Percentiles rank a stretch among this genome's conserved stretches.
These are phyloP conservation scores for Paecilomyces sp. DNA, from an alignment of 2,329 filamentous ascomycete species.

Conservation along the genomic window DNA sequence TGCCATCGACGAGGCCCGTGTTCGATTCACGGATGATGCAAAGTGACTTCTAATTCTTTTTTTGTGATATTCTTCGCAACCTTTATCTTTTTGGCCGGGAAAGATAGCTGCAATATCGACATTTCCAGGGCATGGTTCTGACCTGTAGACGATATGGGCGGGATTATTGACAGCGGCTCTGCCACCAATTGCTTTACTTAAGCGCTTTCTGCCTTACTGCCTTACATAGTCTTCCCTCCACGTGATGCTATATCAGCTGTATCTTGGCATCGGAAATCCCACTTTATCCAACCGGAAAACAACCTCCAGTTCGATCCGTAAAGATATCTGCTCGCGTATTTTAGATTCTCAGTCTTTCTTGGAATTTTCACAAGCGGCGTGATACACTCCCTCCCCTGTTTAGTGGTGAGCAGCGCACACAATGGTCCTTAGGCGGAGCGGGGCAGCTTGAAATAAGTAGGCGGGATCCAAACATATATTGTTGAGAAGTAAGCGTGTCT, in stretches of 20 bases:
- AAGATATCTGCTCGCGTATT: not conserved
- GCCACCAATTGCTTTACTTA: not conserved
- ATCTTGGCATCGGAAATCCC: not conserved
- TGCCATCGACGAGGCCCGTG: constrained; percentile 41
- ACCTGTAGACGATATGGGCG: no score
- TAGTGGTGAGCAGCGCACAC: not conserved
- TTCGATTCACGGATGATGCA: constrained; percentile 43
- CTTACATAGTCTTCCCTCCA: not conserved
- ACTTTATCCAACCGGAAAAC: not conserved
- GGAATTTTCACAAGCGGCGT: not conserved
- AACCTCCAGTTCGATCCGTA: not conserved
- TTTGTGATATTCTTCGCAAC: not conserved
- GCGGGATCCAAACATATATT: not conserved
- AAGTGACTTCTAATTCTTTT: not conserved
- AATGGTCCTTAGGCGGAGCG: not conserved
- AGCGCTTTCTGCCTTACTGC: not conserved
- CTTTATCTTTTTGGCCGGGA: not conserved
- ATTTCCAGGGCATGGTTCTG: no score
- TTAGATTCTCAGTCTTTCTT: not conserved
- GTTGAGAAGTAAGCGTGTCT: not conserved
- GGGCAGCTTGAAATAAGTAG: not conserved
- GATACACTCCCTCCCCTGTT: not conserved
- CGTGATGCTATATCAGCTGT: not conserved
- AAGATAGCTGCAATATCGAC: not conserved
- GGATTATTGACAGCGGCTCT: not conserved